phyloP scores from a whole-genome alignment of 352 stramenopile species.

The Elongisporangium prolatum region DNA sequence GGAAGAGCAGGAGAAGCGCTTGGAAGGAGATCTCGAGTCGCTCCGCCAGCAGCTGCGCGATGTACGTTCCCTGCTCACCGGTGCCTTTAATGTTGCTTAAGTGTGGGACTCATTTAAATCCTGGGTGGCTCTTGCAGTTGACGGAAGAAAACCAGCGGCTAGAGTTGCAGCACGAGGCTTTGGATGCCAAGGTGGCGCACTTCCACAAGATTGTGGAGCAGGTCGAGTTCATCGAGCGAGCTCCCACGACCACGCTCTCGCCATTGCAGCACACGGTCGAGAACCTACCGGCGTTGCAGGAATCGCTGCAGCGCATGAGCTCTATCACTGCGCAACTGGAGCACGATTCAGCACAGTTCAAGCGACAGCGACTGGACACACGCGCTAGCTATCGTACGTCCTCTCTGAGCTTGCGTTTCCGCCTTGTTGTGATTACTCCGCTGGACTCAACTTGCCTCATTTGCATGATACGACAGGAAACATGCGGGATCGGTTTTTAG shows the following conservation, averaged over 20 bases:
- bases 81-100: not conserved
- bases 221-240: slow-evolving; percentile 44
- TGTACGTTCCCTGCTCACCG: slow-evolving; percentile 11
- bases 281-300: slow-evolving; percentile 30
- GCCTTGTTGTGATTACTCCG: not conserved
- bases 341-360: slow-evolving; percentile 40
- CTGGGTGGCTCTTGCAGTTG: slow-evolving; percentile 7
- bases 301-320: slow-evolving; percentile 46
- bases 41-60: slow-evolving; percentile 28
- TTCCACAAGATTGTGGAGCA: slow-evolving; percentile 31
- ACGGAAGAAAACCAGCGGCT: slow-evolving; percentile 35
- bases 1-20: slow-evolving; percentile 34
- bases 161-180: slow-evolving; percentile 38
- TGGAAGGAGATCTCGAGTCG: slow-evolving; percentile 30
- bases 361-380: slow-evolving; percentile 49
- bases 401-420: not conserved
- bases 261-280: slow-evolving; percentile 43
- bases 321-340: slow-evolving; percentile 37
- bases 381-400: slow-evolving; percentile 27
- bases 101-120: not conserved
- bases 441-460: not conserved
- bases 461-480: slow-evolving; percentile 18
- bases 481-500: slow-evolving; percentile 45
- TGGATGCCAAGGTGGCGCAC: slow-evolving; percentile 28
- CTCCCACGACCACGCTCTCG: slow-evolving; percentile 29